Evolutionary conservation across 2,329 filamentous ascomycete species (phyloP).

Genomic region (Fusarium albosuccineum): DNA sequence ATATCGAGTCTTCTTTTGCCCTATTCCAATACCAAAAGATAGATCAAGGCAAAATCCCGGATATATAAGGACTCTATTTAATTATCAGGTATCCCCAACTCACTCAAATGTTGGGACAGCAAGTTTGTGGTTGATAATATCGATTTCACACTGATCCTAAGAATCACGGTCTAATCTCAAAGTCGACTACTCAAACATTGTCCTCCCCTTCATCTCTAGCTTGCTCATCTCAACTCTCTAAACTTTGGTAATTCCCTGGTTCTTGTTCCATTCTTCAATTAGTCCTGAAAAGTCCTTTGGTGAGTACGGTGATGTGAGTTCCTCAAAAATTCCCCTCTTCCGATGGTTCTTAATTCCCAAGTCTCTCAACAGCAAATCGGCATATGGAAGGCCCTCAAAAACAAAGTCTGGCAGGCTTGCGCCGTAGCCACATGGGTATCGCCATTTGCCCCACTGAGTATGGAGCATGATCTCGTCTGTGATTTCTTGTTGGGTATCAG

Average conservation of each 20-base stretch:
- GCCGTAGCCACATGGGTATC: slow-evolving; percentile 75
- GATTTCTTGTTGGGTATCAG: slow-evolving; percentile 37
- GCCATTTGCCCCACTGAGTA: slow-evolving; percentile 75
- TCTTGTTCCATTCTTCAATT: not conserved
- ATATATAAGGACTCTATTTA: too few species aligned
- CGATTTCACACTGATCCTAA: too few species aligned
- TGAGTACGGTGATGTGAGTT: not conserved
- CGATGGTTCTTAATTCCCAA: slow-evolving; percentile 63
- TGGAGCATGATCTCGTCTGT: slow-evolving; percentile 70
- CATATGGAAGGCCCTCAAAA: slow-evolving; percentile 78
- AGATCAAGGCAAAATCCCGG: too few species aligned
- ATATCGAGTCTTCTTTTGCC: too few species aligned
- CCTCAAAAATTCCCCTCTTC: not conserved
- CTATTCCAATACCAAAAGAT: too few species aligned
- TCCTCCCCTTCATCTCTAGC: too few species aligned
- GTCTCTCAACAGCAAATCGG: slow-evolving; percentile 69
- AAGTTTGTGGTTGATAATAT: too few species aligned
- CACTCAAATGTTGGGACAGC: too few species aligned
- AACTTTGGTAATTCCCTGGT: not conserved
- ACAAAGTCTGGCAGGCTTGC: slow-evolving; percentile 74
- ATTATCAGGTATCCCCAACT: too few species aligned
- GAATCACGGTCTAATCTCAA: too few species aligned
- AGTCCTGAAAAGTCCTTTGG: not conserved
- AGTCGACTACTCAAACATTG: too few species aligned
- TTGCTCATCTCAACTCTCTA: not conserved